Evolutionary conservation across 2,329 filamentous ascomycete genomes (phyloP).

Genomic region (Aspergillus tanneri): DNA sequence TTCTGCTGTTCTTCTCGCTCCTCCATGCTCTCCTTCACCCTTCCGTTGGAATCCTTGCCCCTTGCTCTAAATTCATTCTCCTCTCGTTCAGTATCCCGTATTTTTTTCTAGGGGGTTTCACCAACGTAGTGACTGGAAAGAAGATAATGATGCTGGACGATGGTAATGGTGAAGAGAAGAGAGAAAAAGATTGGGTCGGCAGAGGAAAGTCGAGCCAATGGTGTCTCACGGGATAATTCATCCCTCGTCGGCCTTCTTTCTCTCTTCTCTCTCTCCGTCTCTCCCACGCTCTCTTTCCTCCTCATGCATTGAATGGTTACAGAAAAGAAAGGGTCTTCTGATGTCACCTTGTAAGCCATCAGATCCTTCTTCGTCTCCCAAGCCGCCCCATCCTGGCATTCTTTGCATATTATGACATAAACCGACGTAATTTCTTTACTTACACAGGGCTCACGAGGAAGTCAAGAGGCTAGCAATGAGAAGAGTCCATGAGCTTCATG

Average conservation of each 20-base stretch:
- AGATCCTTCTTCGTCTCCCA: conserved; percentile 1
- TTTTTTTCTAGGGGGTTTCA: no score
- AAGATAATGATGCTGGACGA: no score
- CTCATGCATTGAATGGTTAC: no score
- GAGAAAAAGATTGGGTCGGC: background rate
- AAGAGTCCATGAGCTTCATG: background rate
- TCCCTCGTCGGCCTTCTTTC: background rate
- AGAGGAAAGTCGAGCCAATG: background rate
- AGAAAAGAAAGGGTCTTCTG: conserved; percentile 8
- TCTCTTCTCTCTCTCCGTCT: no score
- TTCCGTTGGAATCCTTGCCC: no score
- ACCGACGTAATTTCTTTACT: conserved; percentile 12
- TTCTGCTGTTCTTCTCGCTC: no score
- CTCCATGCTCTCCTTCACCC: no score
- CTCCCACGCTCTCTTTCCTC: no score
- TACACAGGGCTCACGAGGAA: background rate
- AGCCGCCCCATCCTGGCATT: conserved; percentile 17
- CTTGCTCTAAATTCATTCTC: background rate
- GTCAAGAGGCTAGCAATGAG: background rate
- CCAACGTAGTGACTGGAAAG: no score
- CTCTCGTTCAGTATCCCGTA: no score
- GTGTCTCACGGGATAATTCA: background rate
- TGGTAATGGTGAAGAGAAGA: background rate
- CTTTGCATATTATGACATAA: conserved; percentile 18
- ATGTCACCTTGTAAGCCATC: background rate